Evolutionary conservation across 768 basidiomycete species (phyloP).

Genomic region (Phanerochaete sordida): DNA sequence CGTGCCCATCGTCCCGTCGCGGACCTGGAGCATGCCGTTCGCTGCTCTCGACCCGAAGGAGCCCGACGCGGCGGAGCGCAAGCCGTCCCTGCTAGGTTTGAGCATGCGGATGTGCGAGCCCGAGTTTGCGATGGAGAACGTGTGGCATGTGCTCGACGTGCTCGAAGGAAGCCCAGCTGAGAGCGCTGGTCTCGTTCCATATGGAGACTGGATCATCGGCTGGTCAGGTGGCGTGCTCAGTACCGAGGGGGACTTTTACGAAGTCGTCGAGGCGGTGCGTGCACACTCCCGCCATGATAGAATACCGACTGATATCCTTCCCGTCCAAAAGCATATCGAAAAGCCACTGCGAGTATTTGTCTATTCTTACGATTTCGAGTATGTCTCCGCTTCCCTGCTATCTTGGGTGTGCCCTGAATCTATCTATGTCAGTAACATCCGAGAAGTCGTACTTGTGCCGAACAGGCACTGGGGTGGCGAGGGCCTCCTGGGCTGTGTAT

Average conservation of each 20-base stretch:
- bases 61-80: conserved; percentile 37
- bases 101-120: conserved; percentile 94
- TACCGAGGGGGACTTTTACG: conserved; percentile 95
- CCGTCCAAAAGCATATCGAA: conserved; percentile 72
- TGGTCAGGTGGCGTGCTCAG: conserved; percentile 93
- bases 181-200: conserved; percentile 93
- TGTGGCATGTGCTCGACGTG: conserved; percentile 98
- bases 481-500: conserved; percentile 91
- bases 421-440: conserved; percentile 58
- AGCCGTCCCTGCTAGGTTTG: conserved; percentile 90
- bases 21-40: conserved; percentile 62
- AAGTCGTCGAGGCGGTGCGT: conserved; percentile 86
- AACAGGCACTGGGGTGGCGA: conserved; percentile 98
- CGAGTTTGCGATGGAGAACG: conserved; percentile 82
- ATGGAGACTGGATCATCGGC: conserved; percentile 76
- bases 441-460: conserved; percentile 92
- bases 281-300: neutral
- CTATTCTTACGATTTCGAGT: conserved; percentile 97
- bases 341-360: conserved; percentile 93
- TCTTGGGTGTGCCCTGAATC: neutral
- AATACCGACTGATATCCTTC: too few species aligned
- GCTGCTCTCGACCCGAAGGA: conserved; percentile 34
- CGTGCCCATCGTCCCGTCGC: conserved; percentile 80
- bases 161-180: conserved; percentile 96
- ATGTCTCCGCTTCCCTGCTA: conserved; percentile 24